These are phyloP conservation scores for Arachis monticola DNA, from an alignment of 331 rosid genomes.

Conservation along the genomic window DNA sequence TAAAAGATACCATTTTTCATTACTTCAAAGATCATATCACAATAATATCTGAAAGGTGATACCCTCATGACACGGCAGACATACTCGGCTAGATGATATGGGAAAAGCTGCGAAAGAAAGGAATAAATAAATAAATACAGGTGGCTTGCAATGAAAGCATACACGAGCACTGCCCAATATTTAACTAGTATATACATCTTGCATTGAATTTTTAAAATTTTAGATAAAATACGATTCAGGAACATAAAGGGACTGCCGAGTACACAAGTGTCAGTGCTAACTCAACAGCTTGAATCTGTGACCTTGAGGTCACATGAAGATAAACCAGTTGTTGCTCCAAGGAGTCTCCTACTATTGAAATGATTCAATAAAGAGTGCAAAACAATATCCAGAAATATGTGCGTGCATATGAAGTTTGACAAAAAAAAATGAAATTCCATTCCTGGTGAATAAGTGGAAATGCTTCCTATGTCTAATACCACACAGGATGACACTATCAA, in stretches of 20 bases:
- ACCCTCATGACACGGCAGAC: slow-evolving; percentile 96
- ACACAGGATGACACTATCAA: neutral
- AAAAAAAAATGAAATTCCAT: no score
- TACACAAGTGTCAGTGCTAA: no score
- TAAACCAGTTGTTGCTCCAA: neutral
- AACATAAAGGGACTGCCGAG: no score
- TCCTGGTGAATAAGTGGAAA: no score
- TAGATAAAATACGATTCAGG: neutral
- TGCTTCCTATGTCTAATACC: neutral
- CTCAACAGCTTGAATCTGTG: neutral
- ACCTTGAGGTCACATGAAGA: neutral
- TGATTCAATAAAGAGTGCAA: no score
- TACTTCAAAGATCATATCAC: slow-evolving; percentile 96
- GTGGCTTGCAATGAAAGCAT: slow-evolving; percentile 29
- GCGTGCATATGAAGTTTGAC: no score
- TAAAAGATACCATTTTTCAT: slow-evolving; percentile 82
- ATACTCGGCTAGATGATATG: slow-evolving; percentile 92
- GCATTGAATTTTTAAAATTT: neutral
- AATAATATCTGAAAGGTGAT: slow-evolving; percentile 95
- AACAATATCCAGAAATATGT: no score
- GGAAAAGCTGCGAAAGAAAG: slow-evolving; percentile 81
- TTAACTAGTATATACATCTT: slow-evolving; percentile 3
- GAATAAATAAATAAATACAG: slow-evolving; percentile 35
- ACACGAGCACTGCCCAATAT: neutral
- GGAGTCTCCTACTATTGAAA: neutral